Conservation (phyloP, 2,329 filamentous ascomycete species). For the Hymenoscyphus scutula region DNA sequence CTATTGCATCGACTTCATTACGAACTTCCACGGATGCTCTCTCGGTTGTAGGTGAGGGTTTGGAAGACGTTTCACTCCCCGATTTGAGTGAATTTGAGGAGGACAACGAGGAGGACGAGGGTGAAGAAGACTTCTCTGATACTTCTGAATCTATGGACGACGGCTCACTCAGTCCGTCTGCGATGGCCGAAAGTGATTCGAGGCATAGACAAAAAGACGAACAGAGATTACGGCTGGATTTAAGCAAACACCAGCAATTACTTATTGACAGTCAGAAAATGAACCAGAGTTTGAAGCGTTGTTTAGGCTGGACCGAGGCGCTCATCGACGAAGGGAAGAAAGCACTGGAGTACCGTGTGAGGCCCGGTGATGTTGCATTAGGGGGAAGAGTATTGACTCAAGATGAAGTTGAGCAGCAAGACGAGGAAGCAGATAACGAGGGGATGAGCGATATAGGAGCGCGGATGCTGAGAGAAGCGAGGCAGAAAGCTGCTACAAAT, state of each 20-base stretch:
- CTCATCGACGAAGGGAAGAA: constrained; percentile 86
- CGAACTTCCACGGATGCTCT: constrained; percentile 45
- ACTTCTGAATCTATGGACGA: constrained; percentile 53
- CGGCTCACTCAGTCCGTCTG: constrained; percentile 41
- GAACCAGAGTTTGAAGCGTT: constrained; percentile 89
- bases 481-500: constrained; percentile 24
- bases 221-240: constrained; percentile 76
- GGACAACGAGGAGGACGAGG: constrained; percentile 40
- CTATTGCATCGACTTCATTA: constrained; percentile 51
- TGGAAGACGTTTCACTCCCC: constrained; percentile 40
- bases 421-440: constrained; percentile 31
- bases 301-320: constrained; percentile 84
- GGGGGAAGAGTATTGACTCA: constrained; percentile 74
- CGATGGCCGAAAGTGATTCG: constrained; percentile 44
- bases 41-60: constrained; percentile 43
- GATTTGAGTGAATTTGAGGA: constrained; percentile 52
- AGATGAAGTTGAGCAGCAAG: constrained; percentile 56
- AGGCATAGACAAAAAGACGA: constrained; percentile 72
- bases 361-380: constrained; percentile 74
- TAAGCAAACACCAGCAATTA: constrained; percentile 84
- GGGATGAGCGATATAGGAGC: constrained; percentile 33
- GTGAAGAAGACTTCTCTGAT: constrained; percentile 44
- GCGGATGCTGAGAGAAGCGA: constrained; percentile 31
- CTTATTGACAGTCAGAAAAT: constrained; percentile 90
- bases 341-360: constrained; percentile 79